phyloP scores from a whole-genome alignment of 495 filamentous ascomycete genomes.

The Neurospora sp. region DNA sequence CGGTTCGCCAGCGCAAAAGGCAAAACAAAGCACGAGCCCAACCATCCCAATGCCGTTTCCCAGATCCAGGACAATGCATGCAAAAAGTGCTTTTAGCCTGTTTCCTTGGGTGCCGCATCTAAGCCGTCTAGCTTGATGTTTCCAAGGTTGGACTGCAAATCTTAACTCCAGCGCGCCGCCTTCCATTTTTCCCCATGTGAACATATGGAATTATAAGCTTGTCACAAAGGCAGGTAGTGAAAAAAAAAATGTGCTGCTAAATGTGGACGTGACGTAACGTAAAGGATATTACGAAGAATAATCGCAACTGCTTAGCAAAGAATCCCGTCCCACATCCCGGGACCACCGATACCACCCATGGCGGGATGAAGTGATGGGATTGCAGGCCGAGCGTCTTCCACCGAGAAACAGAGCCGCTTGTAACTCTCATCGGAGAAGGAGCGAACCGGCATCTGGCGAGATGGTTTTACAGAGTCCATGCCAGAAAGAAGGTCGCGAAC shows the following conservation, averaged over 20 bases:
- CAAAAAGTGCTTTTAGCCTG: constrained; percentile 21
- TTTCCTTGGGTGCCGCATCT: constrained; percentile 16
- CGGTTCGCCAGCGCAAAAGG: not conserved
- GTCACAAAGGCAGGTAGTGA: constrained; percentile 17
- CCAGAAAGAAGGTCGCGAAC: constrained; percentile 51
- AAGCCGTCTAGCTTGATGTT: constrained; percentile 24
- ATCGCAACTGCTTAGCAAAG: constrained; percentile 24
- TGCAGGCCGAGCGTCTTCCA: constrained; percentile 26
- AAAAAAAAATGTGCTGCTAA: constrained; percentile 2
- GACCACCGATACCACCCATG: constrained; percentile 35
- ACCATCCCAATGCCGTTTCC: constrained; percentile 18
- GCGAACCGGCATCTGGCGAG: constrained; percentile 28
- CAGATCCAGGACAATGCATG: constrained; percentile 26
- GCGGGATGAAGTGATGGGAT: constrained; percentile 30
- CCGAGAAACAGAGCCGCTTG: constrained; percentile 53
- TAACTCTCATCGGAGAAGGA: constrained; percentile 27
- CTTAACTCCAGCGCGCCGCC: constrained; percentile 10
- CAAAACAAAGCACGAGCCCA: not conserved
- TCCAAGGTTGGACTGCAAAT: constrained; percentile 17
- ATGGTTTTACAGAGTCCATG: constrained; percentile 9
- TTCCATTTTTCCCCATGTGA: constrained; percentile 3
- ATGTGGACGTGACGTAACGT: not conserved
- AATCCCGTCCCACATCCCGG: constrained; percentile 53
- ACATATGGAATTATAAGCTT: constrained; percentile 22
- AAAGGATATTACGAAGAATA: not conserved